These are phyloP conservation scores for Ophiostoma triangulosporum DNA, from an alignment of 2,329 filamentous ascomycete species.

Conservation along the genomic window DNA sequence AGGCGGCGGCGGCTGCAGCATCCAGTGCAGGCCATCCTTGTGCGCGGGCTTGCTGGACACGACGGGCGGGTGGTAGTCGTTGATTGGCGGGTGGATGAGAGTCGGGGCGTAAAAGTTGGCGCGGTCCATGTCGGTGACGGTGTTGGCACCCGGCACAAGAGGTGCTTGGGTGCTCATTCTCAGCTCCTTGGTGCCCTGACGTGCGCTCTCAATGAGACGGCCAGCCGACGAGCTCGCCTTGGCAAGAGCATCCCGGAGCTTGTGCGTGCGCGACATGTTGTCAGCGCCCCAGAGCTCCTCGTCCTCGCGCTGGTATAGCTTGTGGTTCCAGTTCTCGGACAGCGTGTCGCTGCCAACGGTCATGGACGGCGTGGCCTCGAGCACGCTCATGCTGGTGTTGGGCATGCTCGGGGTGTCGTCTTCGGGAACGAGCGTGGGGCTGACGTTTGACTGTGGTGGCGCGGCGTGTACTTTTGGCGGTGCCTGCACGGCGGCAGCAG, in stretches of 20 bases:
- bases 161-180: neutral
- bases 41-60: slow-evolving; percentile 61
- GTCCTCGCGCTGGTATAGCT: slow-evolving; percentile 74
- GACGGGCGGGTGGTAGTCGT: slow-evolving; percentile 75
- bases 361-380: slow-evolving; percentile 18
- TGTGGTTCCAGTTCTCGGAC: slow-evolving; percentile 57
- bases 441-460: slow-evolving; percentile 14
- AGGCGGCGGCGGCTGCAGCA: slow-evolving; percentile 82
- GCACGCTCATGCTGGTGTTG: slow-evolving; percentile 33
- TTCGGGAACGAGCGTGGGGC: slow-evolving; percentile 26
- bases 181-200: slow-evolving; percentile 33
- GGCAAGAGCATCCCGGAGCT: slow-evolving; percentile 43
- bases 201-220: slow-evolving; percentile 33
- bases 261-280: slow-evolving; percentile 37
- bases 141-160: neutral
- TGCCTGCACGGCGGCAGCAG: neutral
- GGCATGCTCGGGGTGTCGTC: neutral
- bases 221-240: slow-evolving; percentile 42
- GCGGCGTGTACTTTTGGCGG: neutral
- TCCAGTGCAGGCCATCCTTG: slow-evolving; percentile 67
- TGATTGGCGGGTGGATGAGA: slow-evolving; percentile 55
- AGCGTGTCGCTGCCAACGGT: slow-evolving; percentile 20
- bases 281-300: slow-evolving; percentile 70
- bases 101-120: slow-evolving; percentile 45
- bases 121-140: slow-evolving; percentile 33